These are phyloP conservation scores for Globisporangium okanoganense DNA, from an alignment of 352 stramenopile species.

Conservation along the genomic window DNA sequence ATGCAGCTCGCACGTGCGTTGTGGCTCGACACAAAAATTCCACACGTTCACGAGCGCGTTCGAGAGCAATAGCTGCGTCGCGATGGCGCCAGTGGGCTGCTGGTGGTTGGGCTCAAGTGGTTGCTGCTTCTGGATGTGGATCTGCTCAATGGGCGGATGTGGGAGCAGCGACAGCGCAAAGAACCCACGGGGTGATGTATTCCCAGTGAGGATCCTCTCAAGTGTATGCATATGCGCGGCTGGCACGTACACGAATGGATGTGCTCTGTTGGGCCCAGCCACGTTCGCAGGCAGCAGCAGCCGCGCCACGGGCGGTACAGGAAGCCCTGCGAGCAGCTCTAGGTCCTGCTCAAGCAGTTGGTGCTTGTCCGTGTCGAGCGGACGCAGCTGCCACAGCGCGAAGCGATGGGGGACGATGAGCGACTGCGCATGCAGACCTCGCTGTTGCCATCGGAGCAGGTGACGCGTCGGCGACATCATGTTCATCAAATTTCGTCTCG, in stretches of 20 bases:
- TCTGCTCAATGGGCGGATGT: background rate
- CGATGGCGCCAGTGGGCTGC: constrained; percentile 16
- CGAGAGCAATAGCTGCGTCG: constrained; percentile 28
- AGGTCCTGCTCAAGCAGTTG: constrained; percentile 21
- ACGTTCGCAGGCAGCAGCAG: constrained; percentile 23
- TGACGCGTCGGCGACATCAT: background rate
- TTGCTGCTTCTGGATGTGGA: background rate
- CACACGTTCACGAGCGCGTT: constrained; percentile 34
- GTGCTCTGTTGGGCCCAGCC: background rate
- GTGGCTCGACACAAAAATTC: constrained; percentile 31
- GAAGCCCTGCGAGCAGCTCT: constrained; percentile 17
- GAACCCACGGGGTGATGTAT: background rate
- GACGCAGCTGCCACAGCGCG: constrained; percentile 31
- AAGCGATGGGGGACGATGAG: constrained; percentile 23
- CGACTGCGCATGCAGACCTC: background rate
- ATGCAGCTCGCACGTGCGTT: constrained; percentile 28
- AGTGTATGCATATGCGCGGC: background rate
- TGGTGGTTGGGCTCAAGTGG: background rate
- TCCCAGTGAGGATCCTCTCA: background rate
- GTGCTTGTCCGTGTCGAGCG: constrained; percentile 6
- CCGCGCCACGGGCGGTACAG: constrained; percentile 18
- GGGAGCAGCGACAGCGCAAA: constrained; percentile 17
- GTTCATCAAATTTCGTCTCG: background rate
- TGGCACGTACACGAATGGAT: constrained; percentile 2
- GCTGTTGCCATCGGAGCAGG: background rate